Base-by-base conservation (phyloP, 345 rosid species). In the Clausena lansium region DNA sequence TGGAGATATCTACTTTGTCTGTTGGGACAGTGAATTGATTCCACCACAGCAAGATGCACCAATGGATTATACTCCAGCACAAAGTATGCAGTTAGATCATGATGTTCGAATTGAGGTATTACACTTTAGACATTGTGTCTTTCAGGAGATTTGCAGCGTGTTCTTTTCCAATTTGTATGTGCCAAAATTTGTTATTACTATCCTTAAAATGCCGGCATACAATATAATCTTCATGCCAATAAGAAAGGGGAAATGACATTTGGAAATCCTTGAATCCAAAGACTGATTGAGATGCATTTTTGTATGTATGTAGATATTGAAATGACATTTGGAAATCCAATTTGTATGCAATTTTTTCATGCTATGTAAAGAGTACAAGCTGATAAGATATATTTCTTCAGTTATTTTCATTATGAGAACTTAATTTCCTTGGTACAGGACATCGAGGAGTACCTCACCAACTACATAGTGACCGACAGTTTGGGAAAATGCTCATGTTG, bases 1-100 rank as follows among this genome's bases (percentile, higher is more conserved):
- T 78, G 97, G 97, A 45, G 95, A 93, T 79, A 85, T 90, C 61
- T 93, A 91, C 76, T 93, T 91, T 74, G 89, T 93, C 74, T 90
- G 91, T 75, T 91, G 95, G 97, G 97, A 93, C 73, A 35, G 61
- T 14, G 91, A 88, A 59, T 55, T 93, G 62, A 81, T 93, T 63
- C 97, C 95, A 10, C 77, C 9, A 39, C 24, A 0, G 63, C 84
- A 82, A 59, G 78, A 76, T 32, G 24, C 41, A 7, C 95, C 97
- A 15, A 91, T 90, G 97, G 97, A 93, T 74, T 91, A 93, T 55
- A 83, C 87, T 14, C 88, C 95, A 36, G 88, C 81, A 67, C 92
- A 83, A 75, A 66, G 81, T 41, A 76, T 82, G 39, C 70, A 70
- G 73, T 81, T 93, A 74, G 94, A 91, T 84, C 97, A 88, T 68